Conservation (phyloP, 768 basidiomycete genomes). For the Mycena indigotica region DNA sequence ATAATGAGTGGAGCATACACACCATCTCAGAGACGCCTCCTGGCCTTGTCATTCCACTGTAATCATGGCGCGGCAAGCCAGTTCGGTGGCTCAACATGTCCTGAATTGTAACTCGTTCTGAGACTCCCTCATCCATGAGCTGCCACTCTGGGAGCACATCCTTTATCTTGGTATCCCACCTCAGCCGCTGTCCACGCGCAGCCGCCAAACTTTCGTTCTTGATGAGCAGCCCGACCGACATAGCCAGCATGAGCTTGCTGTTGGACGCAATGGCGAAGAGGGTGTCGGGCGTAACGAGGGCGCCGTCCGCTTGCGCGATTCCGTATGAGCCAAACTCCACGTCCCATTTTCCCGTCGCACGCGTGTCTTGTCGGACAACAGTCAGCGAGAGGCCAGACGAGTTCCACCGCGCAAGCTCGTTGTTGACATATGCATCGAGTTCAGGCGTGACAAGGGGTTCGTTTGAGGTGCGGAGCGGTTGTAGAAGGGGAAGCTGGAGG, state of each 20-base stretch:
- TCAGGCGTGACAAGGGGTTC: not conserved
- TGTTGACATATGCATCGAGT: not conserved
- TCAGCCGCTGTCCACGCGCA: constrained; percentile 31
- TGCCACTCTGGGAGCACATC: constrained; percentile 42
- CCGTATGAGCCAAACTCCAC: constrained; percentile 43
- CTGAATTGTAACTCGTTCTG: constrained; percentile 35
- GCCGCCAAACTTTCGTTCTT: constrained; percentile 36
- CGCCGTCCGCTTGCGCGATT: constrained; percentile 33
- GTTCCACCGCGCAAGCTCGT: not conserved
- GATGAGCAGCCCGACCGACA: constrained; percentile 42
- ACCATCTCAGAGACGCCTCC: constrained; percentile 41
- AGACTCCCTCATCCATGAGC: constrained; percentile 37
- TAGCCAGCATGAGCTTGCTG: constrained; percentile 42
- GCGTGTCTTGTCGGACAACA: constrained; percentile 38
- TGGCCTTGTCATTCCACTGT: constrained; percentile 29
- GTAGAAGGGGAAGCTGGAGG: not conserved
- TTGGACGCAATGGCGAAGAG: constrained; percentile 48
- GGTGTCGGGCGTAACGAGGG: constrained; percentile 42
- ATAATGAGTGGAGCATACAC: not conserved
- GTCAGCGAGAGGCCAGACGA: constrained; percentile 14
- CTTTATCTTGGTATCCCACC: constrained; percentile 39
- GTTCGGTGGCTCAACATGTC: constrained; percentile 47
- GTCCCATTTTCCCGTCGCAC: constrained; percentile 33
- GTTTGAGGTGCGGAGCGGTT: not conserved
- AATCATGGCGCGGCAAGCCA: constrained; percentile 47